Conservation (phyloP, 352 stramenopile species). For the Pythium aquatile region DNA sequence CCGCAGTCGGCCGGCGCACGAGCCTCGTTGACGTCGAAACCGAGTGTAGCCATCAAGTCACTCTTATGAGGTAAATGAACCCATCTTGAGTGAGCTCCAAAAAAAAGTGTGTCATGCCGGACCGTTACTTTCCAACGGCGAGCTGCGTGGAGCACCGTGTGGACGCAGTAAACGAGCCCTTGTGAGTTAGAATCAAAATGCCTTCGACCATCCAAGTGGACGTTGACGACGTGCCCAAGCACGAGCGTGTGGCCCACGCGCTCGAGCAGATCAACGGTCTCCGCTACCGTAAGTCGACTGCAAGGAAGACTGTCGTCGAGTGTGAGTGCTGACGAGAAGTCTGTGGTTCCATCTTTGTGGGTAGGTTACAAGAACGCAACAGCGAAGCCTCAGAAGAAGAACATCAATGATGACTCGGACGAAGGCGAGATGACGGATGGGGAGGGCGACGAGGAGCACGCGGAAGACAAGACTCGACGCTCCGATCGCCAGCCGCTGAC, state of each 20-base stretch:
- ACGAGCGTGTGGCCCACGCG: constrained; percentile 57
- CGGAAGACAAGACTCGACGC: constrained; percentile 18
- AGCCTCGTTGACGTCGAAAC: constrained; percentile 1
- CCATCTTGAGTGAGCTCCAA: neutral
- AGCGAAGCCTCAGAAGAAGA: constrained; percentile 24
- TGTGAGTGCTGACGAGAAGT: neutral
- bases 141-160: neutral
- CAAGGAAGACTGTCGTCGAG: neutral
- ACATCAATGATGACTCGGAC: constrained; percentile 37
- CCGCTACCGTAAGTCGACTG: constrained; percentile 42
- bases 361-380: constrained; percentile 47
- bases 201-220: constrained; percentile 15
- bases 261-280: constrained; percentile 73
- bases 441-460: constrained; percentile 23
- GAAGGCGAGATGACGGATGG: constrained; percentile 12
- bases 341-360: neutral
- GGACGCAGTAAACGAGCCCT: neutral
- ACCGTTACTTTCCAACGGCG: neutral
- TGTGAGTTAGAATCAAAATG: neutral
- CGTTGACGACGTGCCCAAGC: constrained; percentile 36
- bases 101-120: neutral
- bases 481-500: constrained; percentile 28
- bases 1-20: constrained; percentile 40
- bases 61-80: constrained; percentile 21
- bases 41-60: constrained; percentile 22